These are phyloP conservation scores for Cenococcum geophilum DNA, from an alignment of 495 filamentous ascomycete genomes.

Conservation along the genomic window DNA sequence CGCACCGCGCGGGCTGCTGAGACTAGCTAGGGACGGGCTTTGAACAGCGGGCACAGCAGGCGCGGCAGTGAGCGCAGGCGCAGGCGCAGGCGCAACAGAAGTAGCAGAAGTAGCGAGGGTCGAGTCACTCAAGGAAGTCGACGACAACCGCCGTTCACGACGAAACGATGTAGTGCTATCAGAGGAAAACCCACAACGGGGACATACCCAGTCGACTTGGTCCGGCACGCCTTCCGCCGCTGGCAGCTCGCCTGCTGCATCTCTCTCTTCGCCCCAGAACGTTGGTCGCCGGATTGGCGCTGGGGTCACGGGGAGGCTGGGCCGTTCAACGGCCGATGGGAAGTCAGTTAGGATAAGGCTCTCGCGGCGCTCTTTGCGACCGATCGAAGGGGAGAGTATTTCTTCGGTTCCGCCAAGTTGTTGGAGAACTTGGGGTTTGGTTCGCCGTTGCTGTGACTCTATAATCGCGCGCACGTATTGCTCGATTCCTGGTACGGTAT, in stretches of 20 bases:
- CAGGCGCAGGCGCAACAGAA: too few species aligned
- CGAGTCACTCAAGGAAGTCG: constrained; percentile 18
- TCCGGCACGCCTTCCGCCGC: constrained; percentile 72
- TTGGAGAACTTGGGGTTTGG: constrained; percentile 50
- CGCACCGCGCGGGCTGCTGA: constrained; percentile 26
- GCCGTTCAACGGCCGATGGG: constrained; percentile 73
- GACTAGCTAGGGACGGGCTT: constrained; percentile 4
- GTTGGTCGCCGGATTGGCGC: constrained; percentile 59
- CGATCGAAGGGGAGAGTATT: constrained; percentile 20
- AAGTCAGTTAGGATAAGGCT: constrained; percentile 75
- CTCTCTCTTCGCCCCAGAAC: constrained; percentile 49
- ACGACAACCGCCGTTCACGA: constrained; percentile 13
- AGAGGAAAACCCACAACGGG: constrained; percentile 44
- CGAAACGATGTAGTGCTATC: constrained; percentile 23
- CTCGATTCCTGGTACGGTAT: constrained; percentile 75
- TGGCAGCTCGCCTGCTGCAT: constrained; percentile 55
- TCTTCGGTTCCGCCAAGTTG: constrained; percentile 5
- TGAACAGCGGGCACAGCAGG: background rate
- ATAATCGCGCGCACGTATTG: constrained; percentile 67
- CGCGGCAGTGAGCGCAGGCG: constrained; percentile 7
- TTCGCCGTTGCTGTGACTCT: constrained; percentile 50
- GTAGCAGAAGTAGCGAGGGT: constrained; percentile 8
- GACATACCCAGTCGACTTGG: constrained; percentile 86
- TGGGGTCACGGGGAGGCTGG: constrained; percentile 86
- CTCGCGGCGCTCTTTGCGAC: constrained; percentile 39